A percentile compares a stretch with the other conserved stretches of the same genome.
Conservation (phyloP, 108 stramenopile genomes). For the Conticribra guillardii region DNA sequence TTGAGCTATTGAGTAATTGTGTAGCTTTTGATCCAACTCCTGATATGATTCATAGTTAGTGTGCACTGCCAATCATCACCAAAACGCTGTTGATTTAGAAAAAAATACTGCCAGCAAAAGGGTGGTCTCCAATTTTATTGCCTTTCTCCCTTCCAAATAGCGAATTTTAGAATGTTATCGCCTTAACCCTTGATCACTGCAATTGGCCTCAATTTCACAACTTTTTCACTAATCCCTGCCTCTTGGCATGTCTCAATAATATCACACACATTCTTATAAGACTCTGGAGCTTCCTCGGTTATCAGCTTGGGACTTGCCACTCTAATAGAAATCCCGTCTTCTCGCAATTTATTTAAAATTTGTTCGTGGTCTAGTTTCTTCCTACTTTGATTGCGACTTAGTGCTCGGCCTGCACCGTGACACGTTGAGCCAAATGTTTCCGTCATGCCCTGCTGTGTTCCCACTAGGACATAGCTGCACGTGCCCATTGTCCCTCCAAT, state of each 20-base stretch:
- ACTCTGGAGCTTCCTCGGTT: slow-evolving; percentile 88
- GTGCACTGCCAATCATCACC: no score
- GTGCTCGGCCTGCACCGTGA: slow-evolving; percentile 88
- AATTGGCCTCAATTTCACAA: slow-evolving; percentile 79
- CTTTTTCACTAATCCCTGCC: slow-evolving; percentile 83
- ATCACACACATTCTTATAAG: slow-evolving; percentile 78
- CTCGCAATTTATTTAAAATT: slow-evolving; percentile 62
- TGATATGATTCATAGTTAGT: no score
- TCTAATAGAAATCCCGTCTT: slow-evolving; percentile 81
- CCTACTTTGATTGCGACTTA: slow-evolving; percentile 72
- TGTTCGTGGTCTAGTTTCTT: slow-evolving; percentile 64
- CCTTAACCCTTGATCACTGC: slow-evolving; percentile 86
- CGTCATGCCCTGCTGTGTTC: slow-evolving; percentile 83
- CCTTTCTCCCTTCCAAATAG: no score
- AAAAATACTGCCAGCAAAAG: no score
- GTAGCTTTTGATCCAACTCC: no score
- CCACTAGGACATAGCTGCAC: slow-evolving; percentile 60
- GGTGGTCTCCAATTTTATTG: no score
- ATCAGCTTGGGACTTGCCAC: slow-evolving; percentile 90
- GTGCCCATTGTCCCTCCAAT: slow-evolving; percentile 93
- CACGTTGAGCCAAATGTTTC: slow-evolving; percentile 90
- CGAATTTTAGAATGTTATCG: no score
- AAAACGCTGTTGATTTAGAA: no score
- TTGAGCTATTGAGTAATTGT: no score
- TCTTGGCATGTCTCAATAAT: slow-evolving; percentile 87